Base-by-base conservation (phyloP, 176 grass and related monocot genomes). In the Bothriochloa decipiens region DNA sequence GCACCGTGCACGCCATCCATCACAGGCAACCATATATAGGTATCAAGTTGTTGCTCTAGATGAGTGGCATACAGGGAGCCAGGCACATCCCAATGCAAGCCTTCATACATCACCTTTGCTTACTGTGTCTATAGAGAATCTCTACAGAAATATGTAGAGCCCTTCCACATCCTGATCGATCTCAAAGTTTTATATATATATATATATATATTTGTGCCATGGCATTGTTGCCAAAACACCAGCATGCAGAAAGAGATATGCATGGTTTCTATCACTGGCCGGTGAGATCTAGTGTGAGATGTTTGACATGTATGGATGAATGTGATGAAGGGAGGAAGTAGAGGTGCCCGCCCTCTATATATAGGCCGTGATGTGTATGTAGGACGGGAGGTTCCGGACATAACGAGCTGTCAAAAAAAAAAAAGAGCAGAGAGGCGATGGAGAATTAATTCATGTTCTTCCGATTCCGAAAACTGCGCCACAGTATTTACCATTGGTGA, bases 21-120 rank as follows among this genome's bases (percentile, higher is more conserved):
- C 39, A 3, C 70, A 88, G 90, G 82, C 90, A 86, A 88, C 86
- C 68, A n/a, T 20, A 53, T 35, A 35, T 42, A 42, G 29, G 20
- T 1, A 50, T 27, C 20, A 16, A 68, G 22, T 4, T 76, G 82
- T 88, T 87, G 89, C 20, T 88, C 89, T 81, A 84, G 71, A 88
- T 88, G 89, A 81, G 81, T 91, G 89, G 89, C 89, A 87, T 91
- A 91, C 89, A 91, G 89, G 89, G 89, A 91, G 89, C 85, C 89
- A 91, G 89, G 89, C 89, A 91, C 76, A 83, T 88, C 86, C 28
- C 66, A 43, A n/a, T 57, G 80, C 15, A 64, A 64, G 2, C 61
- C 61, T 64, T 64, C 61, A 27, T 12, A 61, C 11, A 32, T 81
- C 46, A 86, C 88, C 88, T 74, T 68, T 55, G 37, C n/a, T 45